Evolutionary conservation across 176 grass and related monocot genomes (phyloP), one percentile per base, ranked within the genome.

Genomic region (Cenchrus fungigraminus): DNA sequence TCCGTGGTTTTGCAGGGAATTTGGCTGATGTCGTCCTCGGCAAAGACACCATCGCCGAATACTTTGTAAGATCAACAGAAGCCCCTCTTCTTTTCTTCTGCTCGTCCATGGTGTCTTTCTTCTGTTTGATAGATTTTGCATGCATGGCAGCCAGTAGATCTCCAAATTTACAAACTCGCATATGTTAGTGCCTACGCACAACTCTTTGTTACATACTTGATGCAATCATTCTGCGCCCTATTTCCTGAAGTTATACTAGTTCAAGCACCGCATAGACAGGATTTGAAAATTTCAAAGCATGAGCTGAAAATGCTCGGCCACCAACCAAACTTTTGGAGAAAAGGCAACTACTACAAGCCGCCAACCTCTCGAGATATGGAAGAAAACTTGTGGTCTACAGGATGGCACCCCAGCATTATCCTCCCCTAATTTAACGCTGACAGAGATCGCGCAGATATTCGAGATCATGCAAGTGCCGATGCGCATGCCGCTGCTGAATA

Each of bases 1-100:
- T 1, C 44, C 37, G 12, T 87, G 6, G 25, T 2, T 76, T 68
- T 74, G 50, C 79, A 97, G 95, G 95, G 68, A 89, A 92, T 65
- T 69, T 93, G 83, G 89, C 79, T 25, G 95, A 98, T 78, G 85
- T 95, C 76, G 93, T 95, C 53, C 91, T 95, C 29, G 95, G 95
- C 45, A 92, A 74, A 65, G 93, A 98, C 80, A 85, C 90, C 44
- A 58, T 95, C 83, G 88, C 84, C 57, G 84, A 88, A 49, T 97
- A 95, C 29, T 73, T 95, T 12, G 95, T 97, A 92, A 95, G 92
- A 71, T 60, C 50, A 56, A 5, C 46, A 19, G 1, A 58, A 4
- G 8, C 20, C 52, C 54, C 22, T 50, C 69, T 73, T 9, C 44
- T 4, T 65, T 73, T 8, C 2, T 20, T 53, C 9, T 12, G 45